Conservation (phyloP, 306 rosid genomes). For the Trifolium fragiferum region DNA sequence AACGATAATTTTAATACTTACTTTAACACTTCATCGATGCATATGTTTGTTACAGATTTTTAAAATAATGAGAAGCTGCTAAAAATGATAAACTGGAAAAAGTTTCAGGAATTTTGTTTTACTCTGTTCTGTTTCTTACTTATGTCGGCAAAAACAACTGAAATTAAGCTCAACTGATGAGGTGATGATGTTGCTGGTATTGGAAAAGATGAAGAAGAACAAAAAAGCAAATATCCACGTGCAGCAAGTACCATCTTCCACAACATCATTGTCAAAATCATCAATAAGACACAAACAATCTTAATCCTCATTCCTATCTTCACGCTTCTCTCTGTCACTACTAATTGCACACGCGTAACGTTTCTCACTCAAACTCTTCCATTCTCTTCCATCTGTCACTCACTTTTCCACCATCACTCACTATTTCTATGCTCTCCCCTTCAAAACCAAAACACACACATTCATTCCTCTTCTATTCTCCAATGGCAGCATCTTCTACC, state of each 20-base stretch:
- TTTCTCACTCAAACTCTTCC: not conserved
- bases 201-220: too few species aligned
- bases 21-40: too few species aligned
- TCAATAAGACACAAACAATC: not conserved
- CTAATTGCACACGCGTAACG: slow-evolving; percentile 3
- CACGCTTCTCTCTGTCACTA: not conserved
- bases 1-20: too few species aligned
- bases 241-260: not conserved
- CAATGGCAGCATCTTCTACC: slow-evolving; percentile 54
- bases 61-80: too few species aligned
- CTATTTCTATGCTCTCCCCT: not conserved
- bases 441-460: not conserved
- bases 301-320: not conserved
- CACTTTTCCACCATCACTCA: not conserved
- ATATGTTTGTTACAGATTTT: too few species aligned
- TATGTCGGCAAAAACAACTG: too few species aligned
- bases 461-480: not conserved
- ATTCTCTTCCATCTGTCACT: not conserved
- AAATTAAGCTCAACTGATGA: too few species aligned
- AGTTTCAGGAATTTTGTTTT: too few species aligned
- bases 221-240: not conserved
- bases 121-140: too few species aligned
- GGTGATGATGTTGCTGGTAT: too few species aligned
- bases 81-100: too few species aligned
- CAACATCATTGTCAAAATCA: not conserved